Evolutionary conservation across 768 basidiomycete species (phyloP).

Genomic region (Terana coerulea): DNA sequence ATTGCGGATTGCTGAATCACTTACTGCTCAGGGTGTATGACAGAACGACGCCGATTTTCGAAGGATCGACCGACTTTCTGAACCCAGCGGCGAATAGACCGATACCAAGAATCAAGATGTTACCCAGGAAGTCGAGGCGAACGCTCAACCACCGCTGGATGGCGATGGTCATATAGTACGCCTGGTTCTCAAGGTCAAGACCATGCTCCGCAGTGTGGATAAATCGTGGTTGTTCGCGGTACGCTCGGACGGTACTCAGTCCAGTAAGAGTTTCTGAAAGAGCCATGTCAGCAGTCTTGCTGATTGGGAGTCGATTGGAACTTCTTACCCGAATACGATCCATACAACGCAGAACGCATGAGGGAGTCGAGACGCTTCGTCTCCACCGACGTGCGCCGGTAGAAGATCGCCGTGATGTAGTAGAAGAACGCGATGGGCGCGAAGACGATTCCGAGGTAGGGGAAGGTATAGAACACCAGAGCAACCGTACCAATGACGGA

Average conservation of each 20-base stretch:
- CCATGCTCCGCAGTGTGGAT: conserved; percentile 48
- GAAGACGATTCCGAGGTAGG: conserved; percentile 63
- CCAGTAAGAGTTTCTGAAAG: conserved; percentile 57
- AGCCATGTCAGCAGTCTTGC: background rate
- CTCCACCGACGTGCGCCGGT: conserved; percentile 59
- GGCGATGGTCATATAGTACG: conserved; percentile 60
- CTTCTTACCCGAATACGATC: conserved; percentile 50
- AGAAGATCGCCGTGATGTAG: conserved; percentile 50
- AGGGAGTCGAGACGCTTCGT: conserved; percentile 63
- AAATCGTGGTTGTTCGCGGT: conserved; percentile 47
- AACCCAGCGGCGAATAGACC: conserved; percentile 65
- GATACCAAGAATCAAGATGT: conserved; percentile 66
- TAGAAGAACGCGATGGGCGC: conserved; percentile 50
- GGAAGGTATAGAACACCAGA: conserved; percentile 52
- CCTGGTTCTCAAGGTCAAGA: conserved; percentile 56
- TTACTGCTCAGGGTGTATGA: conserved; percentile 38
- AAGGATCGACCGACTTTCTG: conserved; percentile 49
- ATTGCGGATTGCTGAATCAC: conserved; percentile 15
- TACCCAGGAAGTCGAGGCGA: conserved; percentile 63
- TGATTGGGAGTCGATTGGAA: background rate
- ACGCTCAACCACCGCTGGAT: conserved; percentile 65
- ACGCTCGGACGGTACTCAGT: conserved; percentile 59
- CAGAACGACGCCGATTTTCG: conserved; percentile 48
- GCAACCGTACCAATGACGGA: conserved; percentile 54
- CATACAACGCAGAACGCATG: conserved; percentile 54